Conservation (phyloP, 2,329 filamentous ascomycete species). For the Aureobasidium zeae region DNA sequence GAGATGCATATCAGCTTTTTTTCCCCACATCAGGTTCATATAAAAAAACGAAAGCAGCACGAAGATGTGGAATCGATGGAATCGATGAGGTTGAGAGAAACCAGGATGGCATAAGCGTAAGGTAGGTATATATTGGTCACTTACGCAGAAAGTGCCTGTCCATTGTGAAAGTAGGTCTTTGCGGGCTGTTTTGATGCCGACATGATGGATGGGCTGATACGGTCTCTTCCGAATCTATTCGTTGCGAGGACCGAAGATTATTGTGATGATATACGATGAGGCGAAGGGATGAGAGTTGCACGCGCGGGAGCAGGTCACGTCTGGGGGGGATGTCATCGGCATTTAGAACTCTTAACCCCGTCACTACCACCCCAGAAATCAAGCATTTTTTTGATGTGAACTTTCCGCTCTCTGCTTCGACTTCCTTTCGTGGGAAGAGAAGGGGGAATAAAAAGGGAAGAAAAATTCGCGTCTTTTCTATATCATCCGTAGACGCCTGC, state of each 20-base stretch:
- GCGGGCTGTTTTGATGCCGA: constrained; percentile 6
- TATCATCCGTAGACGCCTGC: background rate
- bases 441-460: background rate
- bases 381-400: background rate
- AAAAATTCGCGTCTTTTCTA: too few species aligned
- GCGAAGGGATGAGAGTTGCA: too few species aligned
- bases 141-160: constrained; percentile 15
- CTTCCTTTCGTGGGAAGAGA: background rate
- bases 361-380: background rate
- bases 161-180: constrained; percentile 16
- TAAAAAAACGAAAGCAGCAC: too few species aligned
- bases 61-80: too few species aligned
- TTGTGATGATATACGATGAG: too few species aligned
- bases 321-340: too few species aligned
- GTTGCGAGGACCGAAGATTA: too few species aligned
- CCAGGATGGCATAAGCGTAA: background rate
- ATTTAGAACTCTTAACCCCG: background rate
- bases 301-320: too few species aligned
- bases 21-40: too few species aligned
- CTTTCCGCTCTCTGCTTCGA: background rate
- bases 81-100: too few species aligned
- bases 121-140: background rate
- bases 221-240: background rate
- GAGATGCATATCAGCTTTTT: constrained; percentile 1
- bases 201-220: background rate